Evolutionary conservation across 176 grass and related monocot genomes (phyloP).

Genomic region (Rhynchospora tenuis): DNA sequence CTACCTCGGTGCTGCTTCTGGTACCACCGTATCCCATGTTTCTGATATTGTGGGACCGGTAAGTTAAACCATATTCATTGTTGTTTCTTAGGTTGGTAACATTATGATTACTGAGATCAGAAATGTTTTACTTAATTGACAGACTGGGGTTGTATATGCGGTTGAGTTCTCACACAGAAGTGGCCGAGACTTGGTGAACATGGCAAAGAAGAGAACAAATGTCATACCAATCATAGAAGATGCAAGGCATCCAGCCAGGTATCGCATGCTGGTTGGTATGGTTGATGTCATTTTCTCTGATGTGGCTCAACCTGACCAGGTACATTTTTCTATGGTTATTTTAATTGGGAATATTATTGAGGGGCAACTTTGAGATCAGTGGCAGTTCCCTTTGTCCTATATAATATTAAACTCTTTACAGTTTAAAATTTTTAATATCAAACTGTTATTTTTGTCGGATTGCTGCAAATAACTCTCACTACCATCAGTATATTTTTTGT

Average conservation of each 20-base stretch:
- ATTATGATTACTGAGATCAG: background rate
- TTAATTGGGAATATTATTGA: background rate
- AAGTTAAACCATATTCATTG: background rate
- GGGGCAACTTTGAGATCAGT: background rate
- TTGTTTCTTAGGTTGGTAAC: background rate
- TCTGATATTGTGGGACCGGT: constrained; percentile 89
- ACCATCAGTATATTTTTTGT: background rate
- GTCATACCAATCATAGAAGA: constrained; percentile 95
- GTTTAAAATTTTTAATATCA: background rate
- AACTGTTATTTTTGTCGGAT: background rate
- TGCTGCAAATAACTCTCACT: background rate
- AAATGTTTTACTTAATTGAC: background rate
- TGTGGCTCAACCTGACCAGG: constrained; percentile 96
- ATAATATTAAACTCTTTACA: background rate
- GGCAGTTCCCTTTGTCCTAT: background rate
- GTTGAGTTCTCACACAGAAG: constrained; percentile 98
- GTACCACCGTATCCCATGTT: constrained; percentile 78
- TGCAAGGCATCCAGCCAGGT: constrained; percentile 80
- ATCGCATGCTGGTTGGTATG: constrained; percentile 91
- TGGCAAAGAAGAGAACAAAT: constrained; percentile 97
- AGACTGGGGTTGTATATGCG: constrained; percentile 79
- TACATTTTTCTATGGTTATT: constrained; percentile 1
- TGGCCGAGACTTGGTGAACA: constrained; percentile 88
- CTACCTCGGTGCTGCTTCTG: constrained; percentile 90
- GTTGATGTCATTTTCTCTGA: constrained; percentile 99